Percentiles rank a stretch among this genome's conserved stretches.
These are phyloP conservation scores for Acacia crassicarpa DNA, from an alignment of 306 rosid genomes.

Conservation along the genomic window DNA sequence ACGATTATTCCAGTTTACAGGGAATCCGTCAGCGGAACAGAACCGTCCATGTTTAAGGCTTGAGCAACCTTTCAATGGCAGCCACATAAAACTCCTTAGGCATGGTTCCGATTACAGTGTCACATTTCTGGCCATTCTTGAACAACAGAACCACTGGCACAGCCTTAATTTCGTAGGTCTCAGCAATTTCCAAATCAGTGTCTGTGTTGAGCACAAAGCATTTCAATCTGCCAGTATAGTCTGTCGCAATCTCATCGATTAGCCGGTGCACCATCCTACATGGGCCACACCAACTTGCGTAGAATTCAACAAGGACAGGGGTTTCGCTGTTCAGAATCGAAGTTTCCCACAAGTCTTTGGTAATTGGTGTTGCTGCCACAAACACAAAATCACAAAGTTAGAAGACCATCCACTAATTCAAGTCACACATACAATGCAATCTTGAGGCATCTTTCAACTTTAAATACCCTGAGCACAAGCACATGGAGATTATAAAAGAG, in stretches of 20 bases:
- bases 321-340: slow-evolving; percentile 47
- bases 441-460: not conserved
- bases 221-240: slow-evolving; percentile 52
- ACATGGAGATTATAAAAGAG: not conserved
- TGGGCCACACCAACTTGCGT: slow-evolving; percentile 78
- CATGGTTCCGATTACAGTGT: slow-evolving; percentile 54
- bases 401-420: slow-evolving; percentile 12
- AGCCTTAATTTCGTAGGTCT: slow-evolving; percentile 60
- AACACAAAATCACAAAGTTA: slow-evolving; percentile 13
- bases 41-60: slow-evolving; percentile 32
- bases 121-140: slow-evolving; percentile 58
- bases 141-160: slow-evolving; percentile 71
- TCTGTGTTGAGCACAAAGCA: slow-evolving; percentile 63
- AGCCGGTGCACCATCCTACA: slow-evolving; percentile 76
- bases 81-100: slow-evolving; percentile 67
- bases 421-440: not conserved
- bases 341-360: slow-evolving; percentile 53
- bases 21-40: not conserved
- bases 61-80: slow-evolving; percentile 66
- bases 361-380: slow-evolving; percentile 49
- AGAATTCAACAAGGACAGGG: slow-evolving; percentile 68
- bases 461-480: not conserved
- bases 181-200: slow-evolving; percentile 44
- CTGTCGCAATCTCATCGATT: slow-evolving; percentile 55
- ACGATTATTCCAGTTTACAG: not conserved